Conservation (phyloP, 2,329 filamentous ascomycete genomes). For the Cephalotrichum gorgonifer region DNA sequence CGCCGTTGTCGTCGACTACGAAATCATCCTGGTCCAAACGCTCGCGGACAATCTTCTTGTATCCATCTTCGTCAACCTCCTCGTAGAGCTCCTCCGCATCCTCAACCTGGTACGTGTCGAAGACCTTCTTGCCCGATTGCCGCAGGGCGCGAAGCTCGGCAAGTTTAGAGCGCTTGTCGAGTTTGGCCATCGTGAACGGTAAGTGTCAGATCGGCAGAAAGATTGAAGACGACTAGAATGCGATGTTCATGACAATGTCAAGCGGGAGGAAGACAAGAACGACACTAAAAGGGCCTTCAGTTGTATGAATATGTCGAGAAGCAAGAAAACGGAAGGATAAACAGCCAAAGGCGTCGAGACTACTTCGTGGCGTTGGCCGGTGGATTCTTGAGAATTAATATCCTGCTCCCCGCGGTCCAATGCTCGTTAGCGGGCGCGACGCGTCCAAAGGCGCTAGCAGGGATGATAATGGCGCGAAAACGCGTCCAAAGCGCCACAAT, state of each 20-base stretch:
- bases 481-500: neutral
- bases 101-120: conserved; percentile 77
- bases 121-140: conserved; percentile 81
- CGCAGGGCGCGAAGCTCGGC: conserved; percentile 78
- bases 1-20: conserved; percentile 95
- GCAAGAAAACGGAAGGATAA: neutral
- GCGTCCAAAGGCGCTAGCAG: neutral
- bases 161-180: conserved; percentile 36
- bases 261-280: neutral
- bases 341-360: neutral
- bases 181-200: neutral
- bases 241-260: conserved; percentile 5
- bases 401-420: no score
- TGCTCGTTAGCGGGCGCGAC: neutral
- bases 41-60: conserved; percentile 88
- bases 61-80: conserved; percentile 91
- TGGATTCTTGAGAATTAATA: neutral
- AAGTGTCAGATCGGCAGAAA: neutral
- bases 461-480: neutral
- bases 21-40: conserved; percentile 93
- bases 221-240: neutral
- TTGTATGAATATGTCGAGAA: neutral
- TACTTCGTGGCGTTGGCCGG: neutral
- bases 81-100: conserved; percentile 84
- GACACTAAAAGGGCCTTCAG: neutral